Evolutionary conservation across 2,329 filamentous ascomycete genomes (phyloP).

Genomic region (Aspergillus sp.): DNA sequence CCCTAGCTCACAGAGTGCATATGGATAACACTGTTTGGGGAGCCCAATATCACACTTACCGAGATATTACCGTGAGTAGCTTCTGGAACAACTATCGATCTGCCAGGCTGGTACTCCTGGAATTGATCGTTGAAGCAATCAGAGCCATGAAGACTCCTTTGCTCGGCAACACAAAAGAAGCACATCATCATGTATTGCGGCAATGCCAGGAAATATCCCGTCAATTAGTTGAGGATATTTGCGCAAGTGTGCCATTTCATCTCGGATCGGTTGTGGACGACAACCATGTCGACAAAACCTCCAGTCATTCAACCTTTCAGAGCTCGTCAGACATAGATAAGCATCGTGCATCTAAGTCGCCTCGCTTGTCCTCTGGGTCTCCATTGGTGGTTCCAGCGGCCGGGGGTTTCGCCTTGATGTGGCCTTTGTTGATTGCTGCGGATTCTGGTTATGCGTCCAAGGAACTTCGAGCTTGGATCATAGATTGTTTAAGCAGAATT

Average conservation of each 20-base stretch:
- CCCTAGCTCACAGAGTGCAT: background rate
- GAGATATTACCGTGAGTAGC: background rate
- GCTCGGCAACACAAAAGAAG: background rate
- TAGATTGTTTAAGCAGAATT: background rate
- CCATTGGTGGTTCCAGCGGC: background rate
- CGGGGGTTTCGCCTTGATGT: background rate
- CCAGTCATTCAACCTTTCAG: background rate
- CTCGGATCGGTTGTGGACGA: background rate
- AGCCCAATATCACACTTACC: background rate
- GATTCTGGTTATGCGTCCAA: background rate
- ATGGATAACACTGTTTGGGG: background rate
- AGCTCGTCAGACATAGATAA: too few relatives aligned
- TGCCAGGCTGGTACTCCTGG: background rate
- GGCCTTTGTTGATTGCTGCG: background rate
- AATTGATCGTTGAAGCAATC: background rate
- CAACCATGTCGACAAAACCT: background rate
- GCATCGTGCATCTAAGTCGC: too few relatives aligned
- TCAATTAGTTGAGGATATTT: background rate
- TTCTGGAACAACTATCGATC: constrained; percentile 8
- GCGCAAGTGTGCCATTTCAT: background rate
- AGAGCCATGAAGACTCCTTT: background rate
- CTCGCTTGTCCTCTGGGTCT: too few relatives aligned
- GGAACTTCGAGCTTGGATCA: background rate
- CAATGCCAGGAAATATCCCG: background rate
- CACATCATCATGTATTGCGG: background rate